phyloP scores from a whole-genome alignment of 305 asterid genomes.

The Fraxinus nigra region DNA sequence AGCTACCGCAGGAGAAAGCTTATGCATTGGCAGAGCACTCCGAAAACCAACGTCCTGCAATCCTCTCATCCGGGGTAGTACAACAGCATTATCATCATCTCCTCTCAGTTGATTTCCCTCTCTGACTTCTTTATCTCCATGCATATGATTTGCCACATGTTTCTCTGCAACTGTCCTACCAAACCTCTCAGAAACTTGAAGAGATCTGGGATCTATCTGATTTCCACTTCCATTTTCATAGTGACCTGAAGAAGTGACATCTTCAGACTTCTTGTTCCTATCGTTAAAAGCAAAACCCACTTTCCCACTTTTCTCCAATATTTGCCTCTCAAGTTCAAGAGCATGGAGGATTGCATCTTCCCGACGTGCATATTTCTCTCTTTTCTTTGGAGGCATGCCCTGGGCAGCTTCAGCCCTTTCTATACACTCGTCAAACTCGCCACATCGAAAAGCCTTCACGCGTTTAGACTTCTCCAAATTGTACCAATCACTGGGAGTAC shows the following conservation, averaged over 20 bases:
- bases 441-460: slow-evolving; percentile 91
- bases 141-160: slow-evolving; percentile 32
- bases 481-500: slow-evolving; percentile 82
- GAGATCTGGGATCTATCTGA: slow-evolving; percentile 30
- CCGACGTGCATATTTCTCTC: slow-evolving; percentile 96
- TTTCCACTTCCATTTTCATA: slow-evolving; percentile 44
- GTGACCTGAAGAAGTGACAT: slow-evolving; percentile 43
- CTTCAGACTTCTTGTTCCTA: slow-evolving; percentile 43
- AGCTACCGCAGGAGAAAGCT: slow-evolving; percentile 30
- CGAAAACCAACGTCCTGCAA: slow-evolving; percentile 73
- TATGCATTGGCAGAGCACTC: slow-evolving; percentile 47
- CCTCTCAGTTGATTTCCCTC: slow-evolving; percentile 52
- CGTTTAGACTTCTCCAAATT: slow-evolving; percentile 97
- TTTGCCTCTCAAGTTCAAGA: slow-evolving; percentile 80
- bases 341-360: slow-evolving; percentile 99
- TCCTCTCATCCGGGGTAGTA: slow-evolving; percentile 70
- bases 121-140: slow-evolving; percentile 31
- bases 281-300: slow-evolving; percentile 45
- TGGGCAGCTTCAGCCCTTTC: slow-evolving; percentile 91
- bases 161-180: slow-evolving; percentile 39
- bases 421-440: slow-evolving; percentile 91
- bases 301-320: slow-evolving; percentile 66
- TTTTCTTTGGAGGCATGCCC: slow-evolving; percentile 92
- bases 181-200: slow-evolving; percentile 39
- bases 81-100: slow-evolving; percentile 60